Base-by-base conservation (phyloP, 2,329 filamentous ascomycete species). In the Clonostachys byssicola region DNA sequence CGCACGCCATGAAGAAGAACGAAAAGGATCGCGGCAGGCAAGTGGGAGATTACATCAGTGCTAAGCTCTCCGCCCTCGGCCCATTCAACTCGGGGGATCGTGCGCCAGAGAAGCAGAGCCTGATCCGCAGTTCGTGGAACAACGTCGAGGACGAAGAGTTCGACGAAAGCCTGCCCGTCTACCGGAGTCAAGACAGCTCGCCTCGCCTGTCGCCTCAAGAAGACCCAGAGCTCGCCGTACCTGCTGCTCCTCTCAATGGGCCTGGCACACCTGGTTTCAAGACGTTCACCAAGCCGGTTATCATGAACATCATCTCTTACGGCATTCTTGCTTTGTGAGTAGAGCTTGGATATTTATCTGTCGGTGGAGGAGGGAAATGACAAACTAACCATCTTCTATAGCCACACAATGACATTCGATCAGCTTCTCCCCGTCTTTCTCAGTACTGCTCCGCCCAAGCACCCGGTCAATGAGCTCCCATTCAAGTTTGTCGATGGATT, bases 341-440 rank as follows among this genome's bases (percentile, higher is more conserved):
- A 47, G 44, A 55, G 17, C 14, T 39, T n/a, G 12, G 36, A 30
- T 30, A 30, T 30, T 9, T 30, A 9, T 30, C 23, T 30, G 4
- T n/a, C 14, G 33, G 12, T 4, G 12, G 6, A 5, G 33, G 43
- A 18, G 14, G 56, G 61, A 52, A 62, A 43, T 47, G 40, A 13
- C 12, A 12, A 39, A 18, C 33, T 35, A n/a, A 47, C 23, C 16
- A 20, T 35, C 34, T 30, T 34, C 23, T 51, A 39, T 59, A 96
- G 92, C 71, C 92, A 97, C 70, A 96, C 92, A 12, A 96, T 99
- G 68, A 95, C 92, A 0, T 94, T 95, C 57, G 94, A 99, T 67
- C 89, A 96, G 60, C 79, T 97, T 43, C 85, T 97, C 56, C 92
- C 94, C 0, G 88, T 96, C 3, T 90, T 99, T 56, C 81, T 99